These are phyloP conservation scores for Echium plantagineum DNA, from an alignment of 257 asterid species.

Conservation along the genomic window DNA sequence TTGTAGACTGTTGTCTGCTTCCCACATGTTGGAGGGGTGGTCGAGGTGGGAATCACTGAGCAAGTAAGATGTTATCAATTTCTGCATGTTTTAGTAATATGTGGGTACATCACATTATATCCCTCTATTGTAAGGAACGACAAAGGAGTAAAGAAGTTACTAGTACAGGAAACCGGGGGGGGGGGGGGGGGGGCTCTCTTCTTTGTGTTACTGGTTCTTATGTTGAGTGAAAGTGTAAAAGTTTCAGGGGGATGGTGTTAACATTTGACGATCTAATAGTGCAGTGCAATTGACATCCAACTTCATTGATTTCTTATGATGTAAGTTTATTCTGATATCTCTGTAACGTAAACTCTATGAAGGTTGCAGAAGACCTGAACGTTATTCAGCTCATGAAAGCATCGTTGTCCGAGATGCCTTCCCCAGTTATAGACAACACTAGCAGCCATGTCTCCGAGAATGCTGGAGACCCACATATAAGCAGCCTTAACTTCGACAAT, in stretches of 20 bases:
- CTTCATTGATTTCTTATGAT: background rate
- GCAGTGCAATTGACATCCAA: background rate
- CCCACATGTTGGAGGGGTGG: slow-evolving; percentile 71
- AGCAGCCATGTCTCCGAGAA: slow-evolving; percentile 22
- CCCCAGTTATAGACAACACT: slow-evolving; percentile 15
- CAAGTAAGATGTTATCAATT: slow-evolving; percentile 30
- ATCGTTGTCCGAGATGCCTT: slow-evolving; percentile 39
- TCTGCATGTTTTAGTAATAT: background rate
- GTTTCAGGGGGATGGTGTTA: too few species aligned
- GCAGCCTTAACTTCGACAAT: slow-evolving; percentile 11
- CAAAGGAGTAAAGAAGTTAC: background rate
- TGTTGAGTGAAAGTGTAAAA: too few species aligned
- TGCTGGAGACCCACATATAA: slow-evolving; percentile 5
- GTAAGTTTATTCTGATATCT: background rate
- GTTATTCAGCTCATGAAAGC: slow-evolving; percentile 52
- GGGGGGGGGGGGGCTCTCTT: background rate
- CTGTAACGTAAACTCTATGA: slow-evolving; percentile 4
- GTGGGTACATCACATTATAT: background rate
- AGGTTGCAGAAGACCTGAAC: slow-evolving; percentile 66
- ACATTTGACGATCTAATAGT: background rate
- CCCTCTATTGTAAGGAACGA: background rate
- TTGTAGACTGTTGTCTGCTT: slow-evolving; percentile 87
- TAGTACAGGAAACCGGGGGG: background rate
- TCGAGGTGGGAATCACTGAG: slow-evolving; percentile 83
- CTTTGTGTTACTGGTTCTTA: too few species aligned